Conservation (phyloP, 1,284 basidiomycete species). For the Baeospora myosura region DNA sequence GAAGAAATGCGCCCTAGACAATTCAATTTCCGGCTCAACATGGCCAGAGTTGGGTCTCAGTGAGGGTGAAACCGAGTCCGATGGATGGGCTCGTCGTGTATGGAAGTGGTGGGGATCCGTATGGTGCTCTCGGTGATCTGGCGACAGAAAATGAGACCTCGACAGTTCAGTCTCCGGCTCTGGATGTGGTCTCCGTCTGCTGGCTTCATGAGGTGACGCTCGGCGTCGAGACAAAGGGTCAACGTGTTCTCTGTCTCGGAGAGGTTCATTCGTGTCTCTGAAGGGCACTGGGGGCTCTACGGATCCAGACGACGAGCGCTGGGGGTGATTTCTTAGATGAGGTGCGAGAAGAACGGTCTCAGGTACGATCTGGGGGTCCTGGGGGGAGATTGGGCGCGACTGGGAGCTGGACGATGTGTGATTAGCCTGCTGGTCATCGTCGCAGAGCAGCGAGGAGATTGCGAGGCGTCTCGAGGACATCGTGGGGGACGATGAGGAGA, state of each 20-base stretch:
- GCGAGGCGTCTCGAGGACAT: slow-evolving; percentile 64
- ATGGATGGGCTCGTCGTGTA: not conserved
- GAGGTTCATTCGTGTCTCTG: too few relatives aligned
- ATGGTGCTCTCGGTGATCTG: not conserved
- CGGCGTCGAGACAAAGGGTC: slow-evolving; percentile 16
- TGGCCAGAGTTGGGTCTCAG: slow-evolving; percentile 9
- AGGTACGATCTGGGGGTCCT: slow-evolving; percentile 17
- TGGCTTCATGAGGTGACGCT: slow-evolving; percentile 17
- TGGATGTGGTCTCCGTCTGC: slow-evolving; percentile 1
- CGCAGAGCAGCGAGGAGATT: slow-evolving; percentile 65
- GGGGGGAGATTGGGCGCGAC: slow-evolving; percentile 12
- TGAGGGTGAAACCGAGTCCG: slow-evolving; percentile 9
- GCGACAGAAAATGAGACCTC: slow-evolving; percentile 8
- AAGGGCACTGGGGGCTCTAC: too few relatives aligned
- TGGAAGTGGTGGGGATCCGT: not conserved
- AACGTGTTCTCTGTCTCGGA: slow-evolving; percentile 14
- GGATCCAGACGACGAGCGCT: too few relatives aligned
- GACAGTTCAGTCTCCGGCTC: too few relatives aligned
- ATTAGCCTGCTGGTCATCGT: slow-evolving; percentile 34
- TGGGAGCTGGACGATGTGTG: too few relatives aligned
- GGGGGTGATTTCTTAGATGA: slow-evolving; percentile 22
- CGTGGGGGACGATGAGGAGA: slow-evolving; percentile 15
- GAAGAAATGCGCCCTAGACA: too few relatives aligned
- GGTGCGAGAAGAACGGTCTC: slow-evolving; percentile 32
- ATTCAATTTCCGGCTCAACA: too few relatives aligned